Conservation (phyloP, 2,329 filamentous ascomycete species). For the Blumeriella jaapii region DNA sequence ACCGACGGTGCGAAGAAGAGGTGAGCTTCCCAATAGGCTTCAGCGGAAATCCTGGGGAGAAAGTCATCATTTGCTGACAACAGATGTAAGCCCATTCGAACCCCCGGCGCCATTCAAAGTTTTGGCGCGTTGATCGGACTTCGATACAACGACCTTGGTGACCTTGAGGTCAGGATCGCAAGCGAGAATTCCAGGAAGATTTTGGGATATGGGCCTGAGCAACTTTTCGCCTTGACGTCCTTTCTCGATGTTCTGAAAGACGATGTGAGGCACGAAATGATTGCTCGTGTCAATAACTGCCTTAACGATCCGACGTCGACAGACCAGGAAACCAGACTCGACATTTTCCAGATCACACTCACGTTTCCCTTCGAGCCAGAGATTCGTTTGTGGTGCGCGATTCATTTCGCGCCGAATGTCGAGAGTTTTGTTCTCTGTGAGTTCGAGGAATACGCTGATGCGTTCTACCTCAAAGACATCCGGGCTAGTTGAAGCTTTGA, state of each 20-base stretch:
- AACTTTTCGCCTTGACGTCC: conserved; percentile 16
- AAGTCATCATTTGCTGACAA: too few relatives aligned
- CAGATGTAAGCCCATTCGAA: conserved; percentile 16
- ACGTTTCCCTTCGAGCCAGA: conserved; percentile 9
- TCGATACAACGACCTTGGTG: conserved; percentile 9
- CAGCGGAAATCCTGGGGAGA: too few relatives aligned
- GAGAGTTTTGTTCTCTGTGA: conserved; percentile 18
- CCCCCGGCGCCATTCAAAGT: conserved; percentile 18
- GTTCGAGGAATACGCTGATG: conserved; percentile 18
- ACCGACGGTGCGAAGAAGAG: conserved; percentile 4
- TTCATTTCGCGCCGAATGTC: conserved; percentile 14
- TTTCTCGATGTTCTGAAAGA: conserved; percentile 16
- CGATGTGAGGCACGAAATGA: conserved; percentile 15
- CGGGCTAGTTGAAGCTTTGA: not conserved
- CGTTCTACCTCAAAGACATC: conserved; percentile 14
- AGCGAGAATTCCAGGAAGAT: conserved; percentile 19
- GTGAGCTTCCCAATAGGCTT: too few relatives aligned
- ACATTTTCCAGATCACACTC: conserved; percentile 15
- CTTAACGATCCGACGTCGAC: conserved; percentile 6
- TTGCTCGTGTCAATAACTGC: conserved; percentile 13
- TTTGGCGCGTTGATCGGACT: conserved; percentile 17
- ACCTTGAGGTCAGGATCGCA: conserved; percentile 18
- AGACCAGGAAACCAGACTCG: conserved; percentile 13
- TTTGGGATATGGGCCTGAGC: conserved; percentile 17
- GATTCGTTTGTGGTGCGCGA: conserved; percentile 18